Base-by-base conservation (phyloP, 495 filamentous ascomycete genomes). In the Penicillium maclennaniae region DNA sequence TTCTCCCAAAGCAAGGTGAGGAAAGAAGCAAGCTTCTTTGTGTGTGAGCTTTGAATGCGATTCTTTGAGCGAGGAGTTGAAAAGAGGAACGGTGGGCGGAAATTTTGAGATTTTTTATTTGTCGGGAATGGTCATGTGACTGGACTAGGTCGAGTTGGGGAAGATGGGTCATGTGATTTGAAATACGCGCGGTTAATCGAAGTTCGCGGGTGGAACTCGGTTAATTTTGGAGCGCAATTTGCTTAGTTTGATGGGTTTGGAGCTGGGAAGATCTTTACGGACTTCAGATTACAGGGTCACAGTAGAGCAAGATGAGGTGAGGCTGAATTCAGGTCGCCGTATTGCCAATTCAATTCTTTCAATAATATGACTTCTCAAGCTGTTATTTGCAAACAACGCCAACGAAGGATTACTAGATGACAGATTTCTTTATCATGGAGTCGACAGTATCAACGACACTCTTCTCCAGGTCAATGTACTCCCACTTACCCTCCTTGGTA, bases 1-100 rank as follows among this genome's bases (percentile, higher is more conserved):
- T 98, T 91, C 93, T 92, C 93, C 90, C 88, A 96, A 96, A 90
- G 90, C 45, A 61, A 45, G 66, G 47, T n/a, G n/a, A n/a, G 62
- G 66, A 63, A 54, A 52, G 61, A 49, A 62, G 58, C 57, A 58
- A 52, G 59, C 69, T 68, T 70, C 83, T 83, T 93, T 85, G 90
- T 95, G 76, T 87, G 93, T 95, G 69, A 88, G 91, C 93, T 97
- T 95, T 87, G 91, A 95, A 83, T 90, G 91, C 93, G 93, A 97
- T 95, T 88, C 87, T 92, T 96, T 83, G 92, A 90, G 83, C 92
- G 92, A 96, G 89, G 83, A 86, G 86, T 83, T 81, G 74, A 69
- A 69, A 65, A 68, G 62, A 71, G 73, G 68, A 74, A 59, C 43
- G 46, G 56, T 51, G 26, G 9, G 36, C 47, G 50, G 46, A 50